These are phyloP conservation scores for Phytophthora quininea DNA, from an alignment of 352 stramenopile species.

Conservation along the genomic window DNA sequence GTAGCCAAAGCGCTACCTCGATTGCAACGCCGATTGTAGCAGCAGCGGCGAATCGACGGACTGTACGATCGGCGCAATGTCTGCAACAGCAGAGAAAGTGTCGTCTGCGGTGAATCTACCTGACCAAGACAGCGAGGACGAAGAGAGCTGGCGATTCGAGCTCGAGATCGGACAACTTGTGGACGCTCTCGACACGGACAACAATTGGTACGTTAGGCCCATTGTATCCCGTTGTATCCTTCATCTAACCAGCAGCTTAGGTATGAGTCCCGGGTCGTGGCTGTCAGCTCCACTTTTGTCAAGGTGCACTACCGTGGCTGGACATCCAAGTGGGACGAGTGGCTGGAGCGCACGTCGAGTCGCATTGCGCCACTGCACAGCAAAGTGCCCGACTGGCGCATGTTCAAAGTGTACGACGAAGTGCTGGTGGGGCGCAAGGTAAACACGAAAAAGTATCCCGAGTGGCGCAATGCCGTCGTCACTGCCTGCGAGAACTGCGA, in stretches of 20 bases:
- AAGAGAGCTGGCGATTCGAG: constrained; percentile 60
- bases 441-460: constrained; percentile 40
- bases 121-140: constrained; percentile 11
- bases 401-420: constrained; percentile 51
- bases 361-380: constrained; percentile 94
- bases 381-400: constrained; percentile 67
- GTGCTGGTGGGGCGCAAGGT: constrained; percentile 56
- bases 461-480: constrained; percentile 69
- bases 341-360: constrained; percentile 89
- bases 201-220: constrained; percentile 51
- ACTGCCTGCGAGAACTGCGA: constrained; percentile 21
- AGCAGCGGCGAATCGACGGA: neutral
- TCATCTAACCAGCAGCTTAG: constrained; percentile 10
- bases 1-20: neutral
- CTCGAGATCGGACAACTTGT: constrained; percentile 62
- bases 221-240: neutral
- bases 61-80: neutral
- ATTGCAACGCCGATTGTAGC: neutral
- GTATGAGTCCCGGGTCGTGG: constrained; percentile 70
- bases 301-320: constrained; percentile 97
- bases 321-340: constrained; percentile 97
- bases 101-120: constrained; percentile 11
- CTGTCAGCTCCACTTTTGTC: constrained; percentile 59
- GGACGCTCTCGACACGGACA: constrained; percentile 71
- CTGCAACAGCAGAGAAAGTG: constrained; percentile 12